Conservation (phyloP, 805 yeast species). For the Ogataea nitratoaversa region DNA sequence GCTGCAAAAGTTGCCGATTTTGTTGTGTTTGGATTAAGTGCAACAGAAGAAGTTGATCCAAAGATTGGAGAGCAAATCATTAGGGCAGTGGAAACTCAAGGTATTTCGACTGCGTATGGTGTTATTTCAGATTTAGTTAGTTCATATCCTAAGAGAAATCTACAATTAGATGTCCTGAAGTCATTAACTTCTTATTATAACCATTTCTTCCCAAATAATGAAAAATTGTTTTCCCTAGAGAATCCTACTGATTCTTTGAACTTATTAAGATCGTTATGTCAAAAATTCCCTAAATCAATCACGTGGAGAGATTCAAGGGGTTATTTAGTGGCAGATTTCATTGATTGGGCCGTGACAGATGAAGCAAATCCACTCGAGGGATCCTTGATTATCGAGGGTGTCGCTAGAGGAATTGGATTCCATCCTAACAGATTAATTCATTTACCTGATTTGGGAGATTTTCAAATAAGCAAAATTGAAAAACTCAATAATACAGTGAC, state of each 20-base stretch:
- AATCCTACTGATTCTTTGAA: conserved; percentile 63
- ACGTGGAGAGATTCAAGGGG: conserved; percentile 95
- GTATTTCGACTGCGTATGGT: conserved; percentile 78
- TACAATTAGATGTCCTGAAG: conserved; percentile 65
- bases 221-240: conserved; percentile 71
- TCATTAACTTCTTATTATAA: conserved; percentile 62
- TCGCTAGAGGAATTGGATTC: conserved; percentile 83
- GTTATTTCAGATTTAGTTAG: conserved; percentile 70
- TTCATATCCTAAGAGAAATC: conserved; percentile 67
- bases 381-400: conserved; percentile 65
- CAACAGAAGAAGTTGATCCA: conserved; percentile 74
- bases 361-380: conserved; percentile 30
- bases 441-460: conserved; percentile 88
- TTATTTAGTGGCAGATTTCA: conserved; percentile 71
- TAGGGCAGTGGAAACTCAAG: conserved; percentile 87
- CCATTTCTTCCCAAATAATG: conserved; percentile 79
- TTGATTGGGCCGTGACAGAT: conserved; percentile 39
- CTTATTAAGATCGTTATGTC: conserved; percentile 73
- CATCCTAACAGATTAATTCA: conserved; percentile 75
- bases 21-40: conserved; percentile 86
- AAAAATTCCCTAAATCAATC: conserved; percentile 78
- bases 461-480: conserved; percentile 66
- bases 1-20: conserved; percentile 87
- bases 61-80: conserved; percentile 83
- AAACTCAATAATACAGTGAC: conserved; percentile 30